phyloP scores from a whole-genome alignment of 2,329 filamentous ascomycete genomes.

The Atkinsonella hypoxylon region DNA sequence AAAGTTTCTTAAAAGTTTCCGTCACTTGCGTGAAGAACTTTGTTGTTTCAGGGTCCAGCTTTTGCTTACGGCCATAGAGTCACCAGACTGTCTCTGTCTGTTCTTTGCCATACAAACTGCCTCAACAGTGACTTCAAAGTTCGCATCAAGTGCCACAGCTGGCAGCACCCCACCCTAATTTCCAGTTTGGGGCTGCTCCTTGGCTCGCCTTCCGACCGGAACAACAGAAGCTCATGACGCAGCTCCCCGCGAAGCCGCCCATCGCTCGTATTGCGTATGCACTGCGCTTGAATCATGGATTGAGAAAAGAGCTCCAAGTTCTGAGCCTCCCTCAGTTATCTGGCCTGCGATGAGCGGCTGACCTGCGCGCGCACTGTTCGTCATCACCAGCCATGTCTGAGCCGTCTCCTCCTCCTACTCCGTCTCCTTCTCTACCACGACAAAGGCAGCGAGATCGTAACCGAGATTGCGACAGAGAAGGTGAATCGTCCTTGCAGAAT shows the following conservation, averaged over 20 bases:
- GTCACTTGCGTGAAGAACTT: too few species aligned
- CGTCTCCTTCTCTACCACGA: conserved; percentile 1
- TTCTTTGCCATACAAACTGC: neutral
- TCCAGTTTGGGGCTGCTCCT: neutral
- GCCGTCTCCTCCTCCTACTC: conserved; percentile 1
- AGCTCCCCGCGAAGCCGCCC: conserved; percentile 1
- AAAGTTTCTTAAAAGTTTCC: too few species aligned
- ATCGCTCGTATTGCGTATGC: neutral
- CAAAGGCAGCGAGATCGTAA: conserved; percentile 1
- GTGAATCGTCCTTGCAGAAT: conserved; percentile 16
- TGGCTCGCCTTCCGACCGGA: neutral
- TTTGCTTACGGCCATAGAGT: neutral
- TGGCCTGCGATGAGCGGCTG: conserved; percentile 1
- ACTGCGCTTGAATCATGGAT: conserved; percentile 2
- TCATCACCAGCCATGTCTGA: conserved; percentile 5
- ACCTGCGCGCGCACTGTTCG: neutral
- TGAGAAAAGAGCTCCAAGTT: neutral
- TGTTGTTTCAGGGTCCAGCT: neutral
- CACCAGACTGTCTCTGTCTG: neutral
- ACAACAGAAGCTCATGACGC: conserved; percentile 5
- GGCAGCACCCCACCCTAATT: neutral
- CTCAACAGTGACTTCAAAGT: neutral
- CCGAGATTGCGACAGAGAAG: conserved; percentile 5
- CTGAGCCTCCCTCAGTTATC: neutral
- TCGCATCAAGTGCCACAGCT: neutral